Percentiles rank a stretch among this genome's conserved stretches.
Evolutionary conservation across 768 basidiomycete genomes (phyloP).

Genomic region (Tylopilus balloui): DNA sequence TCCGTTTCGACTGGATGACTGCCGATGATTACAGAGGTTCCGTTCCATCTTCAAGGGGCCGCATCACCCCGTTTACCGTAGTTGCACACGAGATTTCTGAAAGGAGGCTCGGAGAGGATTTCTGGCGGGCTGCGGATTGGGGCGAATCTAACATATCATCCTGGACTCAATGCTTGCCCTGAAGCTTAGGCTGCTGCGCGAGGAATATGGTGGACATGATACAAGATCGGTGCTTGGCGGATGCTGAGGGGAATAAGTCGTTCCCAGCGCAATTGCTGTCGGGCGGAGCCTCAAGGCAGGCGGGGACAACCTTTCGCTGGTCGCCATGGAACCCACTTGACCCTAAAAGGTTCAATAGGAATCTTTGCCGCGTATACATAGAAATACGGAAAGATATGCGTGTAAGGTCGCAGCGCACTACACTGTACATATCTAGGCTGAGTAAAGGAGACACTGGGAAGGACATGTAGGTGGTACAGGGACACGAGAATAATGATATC

Average conservation of each 20-base stretch:
- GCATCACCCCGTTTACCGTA: constrained; percentile 17
- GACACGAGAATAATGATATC: constrained; percentile 20
- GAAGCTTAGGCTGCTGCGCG: constrained; percentile 10
- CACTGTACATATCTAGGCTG: constrained; percentile 7
- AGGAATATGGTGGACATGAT: constrained; percentile 12
- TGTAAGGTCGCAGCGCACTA: too few relatives aligned
- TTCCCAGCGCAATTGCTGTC: constrained; percentile 3
- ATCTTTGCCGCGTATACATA: background rate
- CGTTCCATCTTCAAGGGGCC: constrained; percentile 9
- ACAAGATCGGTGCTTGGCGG: constrained; percentile 9
- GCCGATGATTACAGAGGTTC: too few relatives aligned
- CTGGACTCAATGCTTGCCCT: constrained; percentile 4
- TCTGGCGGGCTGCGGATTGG: constrained; percentile 10
- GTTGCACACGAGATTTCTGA: constrained; percentile 10
- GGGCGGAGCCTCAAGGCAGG: background rate
- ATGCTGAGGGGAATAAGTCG: constrained; percentile 22
- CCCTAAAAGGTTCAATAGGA: background rate
- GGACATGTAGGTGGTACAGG: constrained; percentile 21
- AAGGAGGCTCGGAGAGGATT: constrained; percentile 7
- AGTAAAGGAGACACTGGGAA: too few relatives aligned
- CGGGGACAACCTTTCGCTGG: background rate
- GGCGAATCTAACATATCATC: constrained; percentile 10
- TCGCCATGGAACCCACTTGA: background rate
- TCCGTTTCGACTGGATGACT: too few relatives aligned
- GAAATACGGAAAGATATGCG: constrained; percentile 3